Evolutionary conservation across 768 basidiomycete species (phyloP), one percentile per base, ranked within the genome.

Genomic region (Botryobasidium botryosum): DNA sequence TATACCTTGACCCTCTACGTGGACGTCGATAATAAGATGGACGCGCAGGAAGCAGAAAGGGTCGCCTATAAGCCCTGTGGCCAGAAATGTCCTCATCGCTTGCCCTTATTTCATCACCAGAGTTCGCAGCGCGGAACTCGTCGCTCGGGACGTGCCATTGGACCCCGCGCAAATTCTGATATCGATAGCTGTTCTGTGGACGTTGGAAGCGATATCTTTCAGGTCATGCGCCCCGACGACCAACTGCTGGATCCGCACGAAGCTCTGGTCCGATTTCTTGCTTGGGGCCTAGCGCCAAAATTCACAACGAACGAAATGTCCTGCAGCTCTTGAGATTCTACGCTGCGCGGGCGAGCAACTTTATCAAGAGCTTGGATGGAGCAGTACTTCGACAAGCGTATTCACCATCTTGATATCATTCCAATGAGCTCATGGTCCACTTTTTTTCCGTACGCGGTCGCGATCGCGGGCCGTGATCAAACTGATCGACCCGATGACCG

Each of bases 1-100:
- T n/a, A n/a, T n/a, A n/a, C n/a, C n/a, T n/a, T n/a, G n/a, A n/a
- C 44, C 28, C 25, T 28, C 41, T 15, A 43, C 12, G 41, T 28
- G 17, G 27, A 2, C 41, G 21, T 28, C 13, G 41, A 13, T 15
- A 27, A 10, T 17, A 29, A 17, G 25, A 15, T 8, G 18, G 32
- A 12, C 32, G 32, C 32, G 32, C 12, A 12, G 12, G 12, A 33
- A 33, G 32, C 12, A 33, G 12, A 12, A 33, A 33, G 32, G n/a
- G n/a, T n/a, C n/a, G n/a, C n/a, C n/a, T n/a, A n/a, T n/a, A n/a
- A n/a, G n/a, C n/a, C n/a, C n/a, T n/a, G n/a, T n/a, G n/a, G n/a
- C n/a, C n/a, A n/a, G n/a, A n/a, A n/a, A n/a, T n/a, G n/a, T n/a
- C n/a, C n/a, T n/a, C n/a, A n/a, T n/a, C n/a, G n/a, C n/a, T n/a